These are phyloP conservation scores for Apiotrichum veenhuisii DNA, from an alignment of 1,284 basidiomycete genomes.

Conservation along the genomic window DNA sequence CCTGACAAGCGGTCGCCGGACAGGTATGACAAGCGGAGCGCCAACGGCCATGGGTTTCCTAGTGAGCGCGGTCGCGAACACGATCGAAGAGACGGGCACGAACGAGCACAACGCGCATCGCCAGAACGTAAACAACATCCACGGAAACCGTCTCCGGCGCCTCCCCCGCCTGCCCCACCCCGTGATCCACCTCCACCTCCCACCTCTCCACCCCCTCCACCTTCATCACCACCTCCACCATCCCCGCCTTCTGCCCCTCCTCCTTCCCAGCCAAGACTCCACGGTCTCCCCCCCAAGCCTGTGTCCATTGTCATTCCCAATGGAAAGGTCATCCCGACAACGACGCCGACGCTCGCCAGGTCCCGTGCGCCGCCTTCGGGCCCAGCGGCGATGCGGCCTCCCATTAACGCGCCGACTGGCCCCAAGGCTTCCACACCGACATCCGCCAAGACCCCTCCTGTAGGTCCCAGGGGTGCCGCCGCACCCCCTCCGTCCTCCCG, in stretches of 20 bases:
- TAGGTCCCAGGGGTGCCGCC: too few species aligned
- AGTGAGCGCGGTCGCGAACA: slow-evolving; percentile 1
- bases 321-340: neutral
- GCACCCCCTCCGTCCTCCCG: neutral
- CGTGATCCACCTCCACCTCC: slow-evolving; percentile 14
- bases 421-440: neutral
- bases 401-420: neutral
- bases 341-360: neutral
- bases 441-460: neutral
- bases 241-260: slow-evolving; percentile 27
- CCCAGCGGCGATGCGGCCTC: neutral
- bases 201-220: slow-evolving; percentile 22
- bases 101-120: neutral
- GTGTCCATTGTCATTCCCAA: neutral
- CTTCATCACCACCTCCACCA: slow-evolving; percentile 9
- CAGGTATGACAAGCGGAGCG: neutral
- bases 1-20: slow-evolving; percentile 5
- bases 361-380: neutral
- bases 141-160: neutral
- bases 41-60: slow-evolving; percentile 3
- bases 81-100: neutral
- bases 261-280: slow-evolving; percentile 5
- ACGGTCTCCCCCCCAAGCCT: slow-evolving; percentile 1
- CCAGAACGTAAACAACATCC: neutral
- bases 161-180: slow-evolving; percentile 3